Percentiles rank a stretch among this genome's conserved stretches.
These are phyloP conservation scores for Lipomyces sp. DNA, from an alignment of 805 yeast species.

Conservation along the genomic window DNA sequence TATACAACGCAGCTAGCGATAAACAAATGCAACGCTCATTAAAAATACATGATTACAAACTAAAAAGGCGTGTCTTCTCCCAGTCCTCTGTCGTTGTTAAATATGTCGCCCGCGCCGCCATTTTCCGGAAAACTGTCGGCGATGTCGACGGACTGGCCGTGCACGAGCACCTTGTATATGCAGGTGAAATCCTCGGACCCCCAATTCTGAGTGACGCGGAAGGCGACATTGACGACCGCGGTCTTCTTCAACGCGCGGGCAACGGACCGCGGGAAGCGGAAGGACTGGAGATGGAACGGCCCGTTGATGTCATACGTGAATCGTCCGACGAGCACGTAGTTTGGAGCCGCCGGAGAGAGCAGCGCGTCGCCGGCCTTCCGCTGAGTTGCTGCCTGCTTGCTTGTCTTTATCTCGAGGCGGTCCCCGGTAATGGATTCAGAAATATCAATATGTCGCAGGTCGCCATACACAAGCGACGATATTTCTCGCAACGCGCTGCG, in stretches of 20 bases:
- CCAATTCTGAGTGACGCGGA: conserved; percentile 36
- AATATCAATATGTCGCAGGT: background rate
- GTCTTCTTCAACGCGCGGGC: conserved; percentile 10
- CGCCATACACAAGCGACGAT: background rate
- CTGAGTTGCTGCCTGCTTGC: too few species aligned
- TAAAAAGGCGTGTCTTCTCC: too few species aligned
- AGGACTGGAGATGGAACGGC: conserved; percentile 29
- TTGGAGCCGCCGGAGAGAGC: background rate
- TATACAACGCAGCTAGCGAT: too few species aligned
- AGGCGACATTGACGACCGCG: conserved; percentile 28
- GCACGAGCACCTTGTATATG: conserved; percentile 35
- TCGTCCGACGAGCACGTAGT: conserved; percentile 28
- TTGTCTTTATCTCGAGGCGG: conserved; percentile 1
- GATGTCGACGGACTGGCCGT: conserved; percentile 30
- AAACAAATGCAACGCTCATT: too few species aligned
- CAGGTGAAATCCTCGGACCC: conserved; percentile 37
- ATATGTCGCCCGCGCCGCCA: too few species aligned
- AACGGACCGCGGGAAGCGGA: conserved; percentile 25
- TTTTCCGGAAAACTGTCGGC: background rate
- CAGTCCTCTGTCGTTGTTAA: too few species aligned
- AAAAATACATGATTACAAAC: too few species aligned
- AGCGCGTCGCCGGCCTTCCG: background rate
- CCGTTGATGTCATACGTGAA: conserved; percentile 30
- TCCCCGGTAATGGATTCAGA: background rate
- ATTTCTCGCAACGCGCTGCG: conserved; percentile 8